Conservation (phyloP, 148 eudicot genomes). For the Rhododendron simsii region DNA sequence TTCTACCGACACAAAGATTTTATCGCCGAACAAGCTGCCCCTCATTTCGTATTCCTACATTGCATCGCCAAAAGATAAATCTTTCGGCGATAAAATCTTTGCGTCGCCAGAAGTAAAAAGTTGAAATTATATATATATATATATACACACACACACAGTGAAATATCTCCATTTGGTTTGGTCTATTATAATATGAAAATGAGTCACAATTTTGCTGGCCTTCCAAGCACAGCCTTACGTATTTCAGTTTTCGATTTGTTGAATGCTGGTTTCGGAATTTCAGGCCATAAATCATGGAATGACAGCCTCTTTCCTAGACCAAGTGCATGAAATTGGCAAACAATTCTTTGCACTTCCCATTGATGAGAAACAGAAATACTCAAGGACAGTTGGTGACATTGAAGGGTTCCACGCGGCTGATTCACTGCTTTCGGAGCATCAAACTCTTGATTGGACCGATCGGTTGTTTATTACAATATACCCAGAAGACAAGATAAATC, state of each 20-base stretch:
- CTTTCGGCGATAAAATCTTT: too few relatives aligned
- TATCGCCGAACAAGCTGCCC: too few relatives aligned
- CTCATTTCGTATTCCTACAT: too few relatives aligned
- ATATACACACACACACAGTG: too few relatives aligned
- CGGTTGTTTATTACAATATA: constrained; percentile 40
- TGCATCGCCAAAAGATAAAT: too few relatives aligned
- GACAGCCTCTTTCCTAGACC: constrained; percentile 37
- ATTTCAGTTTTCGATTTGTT: background rate
- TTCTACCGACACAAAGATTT: too few relatives aligned
- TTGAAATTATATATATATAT: too few relatives aligned
- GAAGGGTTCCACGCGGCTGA: constrained; percentile 60
- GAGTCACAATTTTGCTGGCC: background rate
- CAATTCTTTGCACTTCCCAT: constrained; percentile 48
- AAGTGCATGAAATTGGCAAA: constrained; percentile 40
- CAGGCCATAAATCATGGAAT: constrained; percentile 64
- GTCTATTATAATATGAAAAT: background rate
- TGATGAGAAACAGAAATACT: constrained; percentile 46
- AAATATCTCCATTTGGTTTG: background rate
- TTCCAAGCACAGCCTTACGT: background rate
- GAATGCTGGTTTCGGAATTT: background rate
- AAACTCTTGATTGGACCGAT: constrained; percentile 60
- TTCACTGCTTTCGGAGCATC: constrained; percentile 32
- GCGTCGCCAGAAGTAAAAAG: too few relatives aligned
- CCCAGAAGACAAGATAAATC: constrained; percentile 41
- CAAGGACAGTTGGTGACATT: constrained; percentile 25